Evolutionary conservation across 2,329 filamentous ascomycete genomes (phyloP).

Genomic region (Trichoderma harzianum): DNA sequence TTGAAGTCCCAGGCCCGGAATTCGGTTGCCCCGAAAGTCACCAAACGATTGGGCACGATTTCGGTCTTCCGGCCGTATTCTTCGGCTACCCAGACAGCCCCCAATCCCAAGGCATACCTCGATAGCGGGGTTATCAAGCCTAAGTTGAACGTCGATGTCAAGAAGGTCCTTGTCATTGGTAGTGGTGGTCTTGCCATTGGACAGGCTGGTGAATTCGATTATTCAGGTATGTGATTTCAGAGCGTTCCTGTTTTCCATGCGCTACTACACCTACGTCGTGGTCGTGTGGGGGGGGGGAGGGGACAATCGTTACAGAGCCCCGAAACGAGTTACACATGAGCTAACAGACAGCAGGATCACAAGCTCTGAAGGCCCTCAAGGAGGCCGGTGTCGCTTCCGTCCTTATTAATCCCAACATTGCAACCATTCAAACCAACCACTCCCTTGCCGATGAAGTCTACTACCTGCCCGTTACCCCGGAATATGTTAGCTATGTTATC

Average conservation of each 20-base stretch:
- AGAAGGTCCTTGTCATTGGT: slow-evolving; percentile 96
- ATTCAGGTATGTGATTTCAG: slow-evolving; percentile 69
- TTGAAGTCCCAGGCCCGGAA: slow-evolving; percentile 33
- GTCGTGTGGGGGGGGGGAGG: neutral
- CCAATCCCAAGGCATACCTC: slow-evolving; percentile 82
- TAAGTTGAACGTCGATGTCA: slow-evolving; percentile 77
- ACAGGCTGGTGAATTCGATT: slow-evolving; percentile 97
- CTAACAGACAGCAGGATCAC: slow-evolving; percentile 62
- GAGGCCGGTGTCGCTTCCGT: slow-evolving; percentile 90
- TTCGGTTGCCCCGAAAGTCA: slow-evolving; percentile 31
- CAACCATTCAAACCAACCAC: slow-evolving; percentile 97
- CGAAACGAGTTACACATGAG: neutral
- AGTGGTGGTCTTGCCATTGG: slow-evolving; percentile 94
- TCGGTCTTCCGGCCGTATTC: slow-evolving; percentile 43
- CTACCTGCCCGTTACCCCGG: slow-evolving; percentile 94
- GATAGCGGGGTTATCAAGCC: slow-evolving; percentile 83
- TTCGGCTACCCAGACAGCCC: slow-evolving; percentile 60
- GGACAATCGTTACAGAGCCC: neutral
- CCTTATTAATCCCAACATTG: slow-evolving; percentile 96
- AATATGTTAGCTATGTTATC: slow-evolving; percentile 97
- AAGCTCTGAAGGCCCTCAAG: slow-evolving; percentile 94
- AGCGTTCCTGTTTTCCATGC: neutral
- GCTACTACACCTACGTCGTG: neutral
- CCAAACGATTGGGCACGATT: slow-evolving; percentile 48
- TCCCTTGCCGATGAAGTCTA: slow-evolving; percentile 95